These are phyloP conservation scores for Microdochium trichocladiopsis DNA, from an alignment of 2,329 filamentous ascomycete genomes.

Conservation along the genomic window DNA sequence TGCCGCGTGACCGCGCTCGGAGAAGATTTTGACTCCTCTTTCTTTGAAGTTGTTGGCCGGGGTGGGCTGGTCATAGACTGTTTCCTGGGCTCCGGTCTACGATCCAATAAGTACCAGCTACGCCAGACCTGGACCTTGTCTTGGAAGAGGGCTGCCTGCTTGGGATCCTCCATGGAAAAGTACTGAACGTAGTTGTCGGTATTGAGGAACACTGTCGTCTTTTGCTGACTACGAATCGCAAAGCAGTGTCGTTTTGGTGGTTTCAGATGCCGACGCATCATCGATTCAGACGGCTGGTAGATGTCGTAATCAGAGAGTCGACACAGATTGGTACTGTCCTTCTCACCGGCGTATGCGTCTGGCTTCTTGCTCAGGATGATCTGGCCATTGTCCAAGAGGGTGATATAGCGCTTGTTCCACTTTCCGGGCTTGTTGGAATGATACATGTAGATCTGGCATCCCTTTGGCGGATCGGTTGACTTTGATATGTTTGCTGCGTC, in stretches of 20 bases:
- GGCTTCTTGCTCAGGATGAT: slow-evolving; percentile 63
- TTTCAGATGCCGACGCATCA: slow-evolving; percentile 64
- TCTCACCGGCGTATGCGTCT: slow-evolving; percentile 49
- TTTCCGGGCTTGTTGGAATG: slow-evolving; percentile 77
- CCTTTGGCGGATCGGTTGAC: slow-evolving; percentile 50
- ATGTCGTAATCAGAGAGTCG: slow-evolving; percentile 91
- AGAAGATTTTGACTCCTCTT: neutral
- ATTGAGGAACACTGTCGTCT: slow-evolving; percentile 73
- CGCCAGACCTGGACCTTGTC: slow-evolving; percentile 72
- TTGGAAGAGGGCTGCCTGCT: slow-evolving; percentile 62
- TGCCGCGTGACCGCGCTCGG: neutral
- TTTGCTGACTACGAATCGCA: slow-evolving; percentile 88
- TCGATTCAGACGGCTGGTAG: slow-evolving; percentile 66
- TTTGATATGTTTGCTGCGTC: slow-evolving; percentile 57
- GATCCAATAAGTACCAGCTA: slow-evolving; percentile 83
- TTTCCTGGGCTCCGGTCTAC: slow-evolving; percentile 50
- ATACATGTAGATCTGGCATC: slow-evolving; percentile 65
- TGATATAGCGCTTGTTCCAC: slow-evolving; percentile 83
- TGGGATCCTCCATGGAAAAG: slow-evolving; percentile 72
- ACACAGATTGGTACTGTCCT: slow-evolving; percentile 65
- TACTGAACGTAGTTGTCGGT: slow-evolving; percentile 88
- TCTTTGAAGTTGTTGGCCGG: slow-evolving; percentile 10
- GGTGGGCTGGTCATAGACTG: slow-evolving; percentile 32
- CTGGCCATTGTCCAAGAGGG: slow-evolving; percentile 68
- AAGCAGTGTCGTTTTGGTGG: slow-evolving; percentile 82